phyloP scores from a whole-genome alignment of 495 filamentous ascomycete genomes.

The Recurvomyces mirabilis region DNA sequence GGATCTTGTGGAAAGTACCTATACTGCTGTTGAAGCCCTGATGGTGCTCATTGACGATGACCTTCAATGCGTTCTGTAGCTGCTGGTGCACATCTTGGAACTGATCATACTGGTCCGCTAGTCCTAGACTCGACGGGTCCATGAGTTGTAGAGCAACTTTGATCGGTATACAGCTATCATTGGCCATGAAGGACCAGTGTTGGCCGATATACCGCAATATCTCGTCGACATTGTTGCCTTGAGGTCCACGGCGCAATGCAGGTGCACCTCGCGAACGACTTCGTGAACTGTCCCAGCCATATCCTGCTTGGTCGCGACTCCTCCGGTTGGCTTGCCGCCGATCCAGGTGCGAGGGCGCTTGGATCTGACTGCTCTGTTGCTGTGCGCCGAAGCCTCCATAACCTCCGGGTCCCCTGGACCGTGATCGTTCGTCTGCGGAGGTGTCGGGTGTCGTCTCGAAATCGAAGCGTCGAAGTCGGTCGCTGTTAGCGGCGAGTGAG shows the following conservation, averaged over 20 bases:
- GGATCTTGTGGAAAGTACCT: conserved; percentile 96
- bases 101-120: conserved; percentile 71
- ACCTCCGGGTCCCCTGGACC: conserved; percentile 33
- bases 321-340: conserved; percentile 23
- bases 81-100: conserved; percentile 72
- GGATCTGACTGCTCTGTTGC: conserved; percentile 13
- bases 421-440: conserved; percentile 17
- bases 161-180: conserved; percentile 77
- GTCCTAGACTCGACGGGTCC: conserved; percentile 85
- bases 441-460: conserved; percentile 19
- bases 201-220: conserved; percentile 61
- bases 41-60: conserved; percentile 96
- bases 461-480: conserved; percentile 10
- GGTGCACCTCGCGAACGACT: conserved; percentile 2
- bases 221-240: conserved; percentile 34
- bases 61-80: conserved; percentile 81
- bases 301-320: conserved; percentile 17
- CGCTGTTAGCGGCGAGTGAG: not conserved
- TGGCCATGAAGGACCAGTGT: conserved; percentile 86
- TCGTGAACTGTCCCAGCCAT: not conserved
- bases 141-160: conserved; percentile 86
- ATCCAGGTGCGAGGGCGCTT: conserved; percentile 25
- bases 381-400: conserved; percentile 21
- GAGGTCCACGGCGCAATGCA: not conserved
- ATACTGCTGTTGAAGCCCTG: conserved; percentile 99